Percentiles rank a stretch among this genome's conserved stretches.
Evolutionary conservation across 805 yeast species (phyloP).

Genomic region (Saturnispora sanitii): DNA sequence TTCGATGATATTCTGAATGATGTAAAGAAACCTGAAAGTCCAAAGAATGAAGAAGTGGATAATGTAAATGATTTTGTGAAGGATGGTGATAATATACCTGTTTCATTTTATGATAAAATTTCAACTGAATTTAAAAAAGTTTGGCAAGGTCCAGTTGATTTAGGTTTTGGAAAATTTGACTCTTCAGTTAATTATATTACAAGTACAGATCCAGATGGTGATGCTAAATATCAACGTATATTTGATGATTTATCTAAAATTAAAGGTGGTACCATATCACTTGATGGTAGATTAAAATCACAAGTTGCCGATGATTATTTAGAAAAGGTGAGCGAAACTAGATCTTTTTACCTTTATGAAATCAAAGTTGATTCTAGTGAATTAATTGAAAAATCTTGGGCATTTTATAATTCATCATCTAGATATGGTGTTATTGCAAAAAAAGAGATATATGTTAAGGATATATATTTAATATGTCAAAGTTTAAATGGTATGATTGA

Average conservation of each 20-base stretch:
- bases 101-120: neutral
- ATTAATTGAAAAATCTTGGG: conserved; percentile 28
- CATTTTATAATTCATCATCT: conserved; percentile 35
- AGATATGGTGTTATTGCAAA: conserved; percentile 54
- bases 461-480: conserved; percentile 44
- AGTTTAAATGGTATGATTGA: conserved; percentile 12
- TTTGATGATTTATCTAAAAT: conserved; percentile 12
- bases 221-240: conserved; percentile 13
- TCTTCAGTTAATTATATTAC: conserved; percentile 13
- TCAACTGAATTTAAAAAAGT: neutral
- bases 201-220: conserved; percentile 9
- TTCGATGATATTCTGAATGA: conserved; percentile 13
- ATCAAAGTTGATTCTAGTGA: conserved; percentile 11
- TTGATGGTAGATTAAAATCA: conserved; percentile 47
- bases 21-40: neutral
- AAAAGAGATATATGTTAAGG: conserved; percentile 44
- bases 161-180: conserved; percentile 6
- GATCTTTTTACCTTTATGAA: conserved; percentile 43
- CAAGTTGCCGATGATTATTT: conserved; percentile 49
- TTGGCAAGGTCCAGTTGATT: conserved; percentile 19
- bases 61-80: neutral
- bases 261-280: conserved; percentile 34
- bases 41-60: neutral
- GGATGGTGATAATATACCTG: neutral
- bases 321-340: conserved; percentile 33